Conservation (phyloP, 2,329 filamentous ascomycete genomes). For the Alternaria sp. region DNA sequence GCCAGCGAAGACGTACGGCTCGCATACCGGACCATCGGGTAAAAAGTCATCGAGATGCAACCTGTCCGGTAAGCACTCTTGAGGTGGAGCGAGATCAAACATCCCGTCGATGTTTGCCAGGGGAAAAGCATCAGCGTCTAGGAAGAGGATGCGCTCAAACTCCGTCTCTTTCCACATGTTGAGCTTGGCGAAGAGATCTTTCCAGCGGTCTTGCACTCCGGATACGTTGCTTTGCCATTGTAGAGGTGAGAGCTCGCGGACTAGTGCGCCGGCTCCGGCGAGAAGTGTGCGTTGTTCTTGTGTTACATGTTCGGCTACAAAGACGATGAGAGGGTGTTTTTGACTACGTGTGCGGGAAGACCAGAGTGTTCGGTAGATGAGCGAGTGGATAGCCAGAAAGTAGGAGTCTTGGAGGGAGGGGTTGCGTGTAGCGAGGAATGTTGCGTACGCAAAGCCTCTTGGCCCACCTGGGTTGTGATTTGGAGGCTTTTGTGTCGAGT, state of each 20-base stretch:
- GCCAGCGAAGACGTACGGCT: constrained; percentile 43
- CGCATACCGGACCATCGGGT: constrained; percentile 34
- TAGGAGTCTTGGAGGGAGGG: constrained; percentile 47
- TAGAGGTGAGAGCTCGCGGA: constrained; percentile 43
- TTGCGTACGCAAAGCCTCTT: constrained; percentile 42
- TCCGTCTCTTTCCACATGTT: constrained; percentile 49
- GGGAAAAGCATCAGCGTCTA: constrained; percentile 49
- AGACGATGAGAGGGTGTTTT: constrained; percentile 45
- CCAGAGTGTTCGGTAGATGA: constrained; percentile 48
- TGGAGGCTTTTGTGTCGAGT: constrained; percentile 33
- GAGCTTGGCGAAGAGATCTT: constrained; percentile 49
- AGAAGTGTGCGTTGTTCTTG: constrained; percentile 43
- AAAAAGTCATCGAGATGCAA: constrained; percentile 40
- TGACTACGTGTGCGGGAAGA: constrained; percentile 37
- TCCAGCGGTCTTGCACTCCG: constrained; percentile 40
- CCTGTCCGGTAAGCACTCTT: constrained; percentile 34
- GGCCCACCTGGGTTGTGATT: constrained; percentile 32
- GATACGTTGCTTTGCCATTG: constrained; percentile 39
- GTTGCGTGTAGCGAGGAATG: constrained; percentile 45
- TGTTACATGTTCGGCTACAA: constrained; percentile 46
- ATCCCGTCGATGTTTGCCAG: constrained; percentile 42
- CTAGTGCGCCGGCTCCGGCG: constrained; percentile 44
- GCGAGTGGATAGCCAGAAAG: constrained; percentile 46
- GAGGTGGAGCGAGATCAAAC: constrained; percentile 35
- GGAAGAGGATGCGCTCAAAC: constrained; percentile 43